These are phyloP conservation scores for Psilocybe cyanescens DNA, from an alignment of 768 basidiomycete genomes.

Conservation along the genomic window DNA sequence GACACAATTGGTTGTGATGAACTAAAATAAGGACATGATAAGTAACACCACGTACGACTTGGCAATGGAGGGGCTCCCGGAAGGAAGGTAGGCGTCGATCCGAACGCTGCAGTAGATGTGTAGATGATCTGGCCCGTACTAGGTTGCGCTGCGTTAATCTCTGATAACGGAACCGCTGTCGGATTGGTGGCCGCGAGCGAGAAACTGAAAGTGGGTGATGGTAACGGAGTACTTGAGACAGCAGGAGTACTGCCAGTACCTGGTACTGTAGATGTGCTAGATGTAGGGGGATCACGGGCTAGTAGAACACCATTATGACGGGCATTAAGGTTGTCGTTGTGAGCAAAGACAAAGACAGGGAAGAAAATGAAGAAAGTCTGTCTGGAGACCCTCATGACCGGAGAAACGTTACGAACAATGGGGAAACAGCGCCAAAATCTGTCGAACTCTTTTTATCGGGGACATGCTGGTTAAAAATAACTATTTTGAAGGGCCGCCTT, in stretches of 20 bases:
- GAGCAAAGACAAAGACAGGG: constrained; percentile 44
- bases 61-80: constrained; percentile 63
- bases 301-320: constrained; percentile 26
- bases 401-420: constrained; percentile 14
- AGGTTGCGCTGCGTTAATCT: constrained; percentile 47
- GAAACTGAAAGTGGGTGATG: not conserved
- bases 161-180: constrained; percentile 60
- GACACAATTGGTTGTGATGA: not conserved
- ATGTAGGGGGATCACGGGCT: constrained; percentile 14
- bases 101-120: constrained; percentile 51
- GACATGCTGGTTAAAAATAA: not conserved
- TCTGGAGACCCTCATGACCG: constrained; percentile 37
- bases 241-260: not conserved
- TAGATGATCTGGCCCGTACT: constrained; percentile 45
- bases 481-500: not conserved
- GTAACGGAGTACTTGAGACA: not conserved
- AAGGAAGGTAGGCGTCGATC: constrained; percentile 52
- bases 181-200: constrained; percentile 48
- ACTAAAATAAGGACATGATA: too few species aligned
- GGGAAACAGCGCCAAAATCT: constrained; percentile 1
- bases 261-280: not conserved
- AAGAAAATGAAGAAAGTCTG: constrained; percentile 37
- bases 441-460: not conserved
- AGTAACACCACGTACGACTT: constrained; percentile 39
- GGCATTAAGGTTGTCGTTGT: constrained; percentile 27